A percentile compares a stretch with the other conserved stretches of the same genome.
These are phyloP conservation scores for Sporothrix dimorphospora DNA, from an alignment of 2,329 filamentous ascomycete genomes.

Conservation along the genomic window DNA sequence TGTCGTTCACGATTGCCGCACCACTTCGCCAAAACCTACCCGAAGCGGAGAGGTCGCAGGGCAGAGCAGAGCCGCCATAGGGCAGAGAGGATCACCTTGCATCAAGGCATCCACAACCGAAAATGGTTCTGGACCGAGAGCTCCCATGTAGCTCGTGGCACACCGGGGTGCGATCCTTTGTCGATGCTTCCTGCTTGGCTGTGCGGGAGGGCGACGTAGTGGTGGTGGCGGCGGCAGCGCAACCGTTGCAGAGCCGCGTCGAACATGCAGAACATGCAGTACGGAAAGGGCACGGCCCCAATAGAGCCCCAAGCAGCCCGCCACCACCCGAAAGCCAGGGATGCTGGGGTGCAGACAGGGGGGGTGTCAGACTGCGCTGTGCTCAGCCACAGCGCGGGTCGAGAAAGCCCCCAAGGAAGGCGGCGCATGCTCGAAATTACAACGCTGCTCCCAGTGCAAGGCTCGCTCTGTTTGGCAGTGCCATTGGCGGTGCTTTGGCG, in stretches of 20 bases:
- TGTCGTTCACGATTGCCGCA: background rate
- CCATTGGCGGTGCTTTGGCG: background rate
- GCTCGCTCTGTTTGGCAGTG: slow-evolving; percentile 1
- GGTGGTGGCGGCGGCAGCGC: background rate
- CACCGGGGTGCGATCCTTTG: slow-evolving; percentile 5
- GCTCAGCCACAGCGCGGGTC: slow-evolving; percentile 12
- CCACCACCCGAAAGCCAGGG: background rate
- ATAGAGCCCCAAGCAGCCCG: background rate
- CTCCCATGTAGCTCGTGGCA: background rate
- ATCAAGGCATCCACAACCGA: background rate
- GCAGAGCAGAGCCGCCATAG: background rate
- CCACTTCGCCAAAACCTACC: background rate
- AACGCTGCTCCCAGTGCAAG: background rate
- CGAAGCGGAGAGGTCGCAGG: background rate
- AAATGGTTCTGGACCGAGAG: background rate
- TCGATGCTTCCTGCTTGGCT: background rate
- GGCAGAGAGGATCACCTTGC: slow-evolving; percentile 18
- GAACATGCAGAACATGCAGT: slow-evolving; percentile 7
- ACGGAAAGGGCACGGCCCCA: slow-evolving; percentile 7
- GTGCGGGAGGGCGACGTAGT: background rate
- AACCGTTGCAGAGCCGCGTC: background rate
- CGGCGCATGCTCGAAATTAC: background rate
- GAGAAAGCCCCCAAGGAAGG: background rate
- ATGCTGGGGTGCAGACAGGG: background rate
- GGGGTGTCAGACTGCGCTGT: slow-evolving; percentile 2